Evolutionary conservation across 345 rosid genomes (phyloP).

Genomic region (Boechera divaricarpa): DNA sequence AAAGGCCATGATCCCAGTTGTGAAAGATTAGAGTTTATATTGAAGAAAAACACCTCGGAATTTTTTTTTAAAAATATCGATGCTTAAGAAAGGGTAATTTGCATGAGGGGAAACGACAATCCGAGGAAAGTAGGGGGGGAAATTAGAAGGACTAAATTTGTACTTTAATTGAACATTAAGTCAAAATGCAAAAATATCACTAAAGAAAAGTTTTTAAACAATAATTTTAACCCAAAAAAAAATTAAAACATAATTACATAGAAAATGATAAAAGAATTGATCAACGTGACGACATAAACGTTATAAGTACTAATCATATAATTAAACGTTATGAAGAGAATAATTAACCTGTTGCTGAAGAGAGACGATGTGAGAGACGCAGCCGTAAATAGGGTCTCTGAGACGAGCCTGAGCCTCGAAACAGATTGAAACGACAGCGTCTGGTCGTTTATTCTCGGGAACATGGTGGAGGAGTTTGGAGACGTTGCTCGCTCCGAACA

Average conservation of each 20-base stretch:
- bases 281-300: constrained; percentile 26
- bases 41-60: constrained; percentile 3
- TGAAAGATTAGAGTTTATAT: neutral
- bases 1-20: constrained; percentile 9
- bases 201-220: neutral
- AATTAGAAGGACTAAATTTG: neutral
- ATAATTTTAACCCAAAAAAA: neutral
- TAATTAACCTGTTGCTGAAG: constrained; percentile 71
- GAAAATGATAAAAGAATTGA: constrained; percentile 29
- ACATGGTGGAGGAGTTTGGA: constrained; percentile 73
- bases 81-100: constrained; percentile 1
- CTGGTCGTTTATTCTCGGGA: constrained; percentile 65
- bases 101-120: constrained; percentile 20
- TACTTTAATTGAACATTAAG: neutral
- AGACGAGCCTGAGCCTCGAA: constrained; percentile 82
- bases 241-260: neutral
- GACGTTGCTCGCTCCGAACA: constrained; percentile 92
- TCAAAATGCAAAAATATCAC: neutral
- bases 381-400: constrained; percentile 79
- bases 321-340: neutral
- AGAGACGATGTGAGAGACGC: constrained; percentile 74
- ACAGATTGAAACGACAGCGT: constrained; percentile 73
- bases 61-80: neutral
- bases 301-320: neutral
- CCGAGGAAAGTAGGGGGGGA: neutral